Evolutionary conservation across 208 protist species (phyloP).

Genomic region (Acanthamoeba sp.): DNA sequence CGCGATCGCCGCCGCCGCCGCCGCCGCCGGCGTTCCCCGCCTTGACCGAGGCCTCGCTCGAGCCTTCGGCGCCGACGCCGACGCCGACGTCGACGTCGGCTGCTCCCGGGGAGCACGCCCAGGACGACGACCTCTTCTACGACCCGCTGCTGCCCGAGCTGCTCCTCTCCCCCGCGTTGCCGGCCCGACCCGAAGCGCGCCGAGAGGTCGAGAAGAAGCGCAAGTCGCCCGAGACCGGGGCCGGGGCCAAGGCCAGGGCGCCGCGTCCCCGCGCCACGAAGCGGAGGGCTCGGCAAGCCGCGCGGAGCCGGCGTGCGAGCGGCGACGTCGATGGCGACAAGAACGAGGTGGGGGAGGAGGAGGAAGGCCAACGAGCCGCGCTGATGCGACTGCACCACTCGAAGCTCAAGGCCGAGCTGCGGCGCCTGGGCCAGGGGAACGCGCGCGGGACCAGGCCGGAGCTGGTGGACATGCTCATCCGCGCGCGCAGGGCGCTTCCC

Average conservation of each 20-base stretch:
- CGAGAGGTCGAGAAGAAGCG: neutral
- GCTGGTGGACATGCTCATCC: neutral
- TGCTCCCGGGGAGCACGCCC: neutral
- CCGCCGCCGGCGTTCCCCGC: neutral
- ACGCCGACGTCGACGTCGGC: neutral
- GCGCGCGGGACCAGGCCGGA: neutral
- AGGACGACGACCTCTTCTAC: neutral
- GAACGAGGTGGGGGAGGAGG: neutral
- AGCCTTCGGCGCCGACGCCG: neutral
- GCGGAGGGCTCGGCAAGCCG: neutral
- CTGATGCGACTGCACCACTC: neutral
- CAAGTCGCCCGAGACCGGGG: neutral
- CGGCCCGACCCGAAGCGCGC: neutral
- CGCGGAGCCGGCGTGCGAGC: neutral
- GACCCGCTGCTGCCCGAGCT: neutral
- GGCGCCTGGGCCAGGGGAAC: neutral
- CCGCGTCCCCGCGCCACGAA: neutral
- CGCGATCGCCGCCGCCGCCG: neutral
- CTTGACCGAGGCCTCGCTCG: neutral
- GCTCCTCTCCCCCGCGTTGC: neutral
- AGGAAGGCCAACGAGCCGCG: neutral
- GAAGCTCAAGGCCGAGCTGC: neutral
- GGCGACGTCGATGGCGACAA: neutral
- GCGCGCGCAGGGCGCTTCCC: neutral
- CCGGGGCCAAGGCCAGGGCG: neutral